Conservation (phyloP, 805 yeast genomes). For the Cyberlindnera mycetangii region DNA sequence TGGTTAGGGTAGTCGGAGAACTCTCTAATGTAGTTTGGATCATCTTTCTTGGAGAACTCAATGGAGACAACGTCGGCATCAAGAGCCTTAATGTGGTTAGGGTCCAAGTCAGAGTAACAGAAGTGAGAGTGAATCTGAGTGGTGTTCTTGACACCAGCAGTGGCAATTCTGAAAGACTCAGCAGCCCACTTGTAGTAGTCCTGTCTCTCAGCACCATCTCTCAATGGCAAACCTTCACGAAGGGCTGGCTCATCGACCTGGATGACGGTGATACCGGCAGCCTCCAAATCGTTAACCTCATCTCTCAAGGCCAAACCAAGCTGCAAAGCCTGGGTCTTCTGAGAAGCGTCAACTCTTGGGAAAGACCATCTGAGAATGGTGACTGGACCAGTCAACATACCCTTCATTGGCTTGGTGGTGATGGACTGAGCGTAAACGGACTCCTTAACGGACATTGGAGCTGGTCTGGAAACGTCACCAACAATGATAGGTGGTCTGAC, state of each 20-base stretch:
- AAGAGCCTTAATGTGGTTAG: slow-evolving; percentile 98
- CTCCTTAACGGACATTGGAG: slow-evolving; percentile 98
- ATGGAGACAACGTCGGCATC: slow-evolving; percentile 99
- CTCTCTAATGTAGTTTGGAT: slow-evolving; percentile 96
- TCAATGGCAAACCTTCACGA: slow-evolving; percentile 99
- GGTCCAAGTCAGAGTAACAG: slow-evolving; percentile 99
- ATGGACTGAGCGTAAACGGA: slow-evolving; percentile 98
- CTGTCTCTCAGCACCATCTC: slow-evolving; percentile 95
- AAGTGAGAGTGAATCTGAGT: slow-evolving; percentile 99
- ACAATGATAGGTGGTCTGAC: slow-evolving; percentile 99
- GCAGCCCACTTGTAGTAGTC: slow-evolving; percentile 99
- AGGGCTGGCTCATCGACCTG: slow-evolving; percentile 99
- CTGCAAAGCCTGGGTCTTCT: slow-evolving; percentile 92
- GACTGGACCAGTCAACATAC: slow-evolving; percentile 99
- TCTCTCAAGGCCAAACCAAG: slow-evolving; percentile 97
- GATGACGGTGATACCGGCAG: slow-evolving; percentile 95
- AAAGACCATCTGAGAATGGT: slow-evolving; percentile 99
- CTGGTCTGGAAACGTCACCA: slow-evolving; percentile 98
- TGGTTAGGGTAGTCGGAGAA: slow-evolving; percentile 99
- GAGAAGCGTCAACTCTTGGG: slow-evolving; percentile 98
- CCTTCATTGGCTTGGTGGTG: slow-evolving; percentile 95
- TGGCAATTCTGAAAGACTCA: slow-evolving; percentile 98
- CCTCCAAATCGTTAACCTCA: slow-evolving; percentile 97
- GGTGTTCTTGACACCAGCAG: slow-evolving; percentile 91
- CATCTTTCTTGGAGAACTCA: slow-evolving; percentile 99